These are phyloP conservation scores for Fusarium citri DNA, from an alignment of 2,329 filamentous ascomycete species.

Conservation along the genomic window DNA sequence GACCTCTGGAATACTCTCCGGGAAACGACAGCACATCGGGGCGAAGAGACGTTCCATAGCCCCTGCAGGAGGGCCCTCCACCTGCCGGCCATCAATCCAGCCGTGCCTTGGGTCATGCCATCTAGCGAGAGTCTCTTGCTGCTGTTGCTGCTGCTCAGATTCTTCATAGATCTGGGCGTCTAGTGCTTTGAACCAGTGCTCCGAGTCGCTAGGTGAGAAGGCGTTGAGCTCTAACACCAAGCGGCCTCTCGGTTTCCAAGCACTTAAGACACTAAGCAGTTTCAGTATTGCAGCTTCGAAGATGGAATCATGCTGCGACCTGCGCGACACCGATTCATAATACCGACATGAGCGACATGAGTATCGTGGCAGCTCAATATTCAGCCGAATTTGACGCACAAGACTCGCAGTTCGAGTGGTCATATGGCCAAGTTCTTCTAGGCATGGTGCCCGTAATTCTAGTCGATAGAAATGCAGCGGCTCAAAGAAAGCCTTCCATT, in stretches of 20 bases:
- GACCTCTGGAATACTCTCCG: neutral
- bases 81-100: neutral
- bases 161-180: neutral
- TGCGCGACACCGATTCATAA: too few species aligned
- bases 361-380: neutral
- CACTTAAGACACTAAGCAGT: neutral
- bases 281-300: neutral
- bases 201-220: neutral
- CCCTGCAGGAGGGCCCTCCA: neutral
- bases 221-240: neutral
- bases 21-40: too few species aligned
- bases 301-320: neutral
- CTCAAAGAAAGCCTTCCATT: neutral
- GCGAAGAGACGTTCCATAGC: neutral
- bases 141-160: neutral
- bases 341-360: neutral
- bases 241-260: neutral
- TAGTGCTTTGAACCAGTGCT: neutral
- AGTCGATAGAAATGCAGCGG: neutral
- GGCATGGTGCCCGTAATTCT: neutral
- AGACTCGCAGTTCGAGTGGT: neutral
- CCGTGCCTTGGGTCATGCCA: neutral
- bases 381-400: neutral
- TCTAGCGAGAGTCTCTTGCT: neutral
- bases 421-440: neutral